Base-by-base conservation (phyloP, 2,329 filamentous ascomycete species). In the Coniochaeta hoffmannii region DNA sequence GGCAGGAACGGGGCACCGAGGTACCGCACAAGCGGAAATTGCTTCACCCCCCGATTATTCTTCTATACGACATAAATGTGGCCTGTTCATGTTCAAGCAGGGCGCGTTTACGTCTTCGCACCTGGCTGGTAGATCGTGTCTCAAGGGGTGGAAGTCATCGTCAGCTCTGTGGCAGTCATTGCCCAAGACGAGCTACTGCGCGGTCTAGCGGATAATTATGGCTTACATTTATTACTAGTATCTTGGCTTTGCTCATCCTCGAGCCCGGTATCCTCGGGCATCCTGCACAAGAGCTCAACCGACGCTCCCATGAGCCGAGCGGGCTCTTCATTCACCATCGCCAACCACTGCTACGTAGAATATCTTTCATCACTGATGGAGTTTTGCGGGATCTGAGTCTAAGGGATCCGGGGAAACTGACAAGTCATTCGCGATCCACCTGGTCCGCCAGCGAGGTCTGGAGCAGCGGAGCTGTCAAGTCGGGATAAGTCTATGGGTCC, bases 21-120 rank as follows among this genome's bases (percentile, higher is more conserved):
- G 49, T 51, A 51, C 49, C 41, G 41, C 41, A 46, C 41, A 46
- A 46, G 41, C 41, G 41, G 41, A 46, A 5, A 46, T 46, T 15
- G 12, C 11, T 46, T 19, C 15, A 11, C 5, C 15, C 15, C 5
- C 8, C 15, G 7, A 12, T 28, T 46, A 46, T 46, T n/a, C 41
- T 28, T 28, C 22, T 46, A 46, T 28, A n/a, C 41, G 41, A n/a
- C 2, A 26, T n/a, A 28, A 6, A 26, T 12, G 15, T 11, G 22
- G 10, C 22, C 19, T 41, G 11, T 9, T 46, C 22, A 41, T 41
- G 36, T 41, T 46, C 41, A 46, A n/a, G 24, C 41, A 46, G 24
- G 8, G 24, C 2, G 12, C n/a, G n/a, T n/a, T n/a, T n/a, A n/a
- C n/a, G n/a, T n/a, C n/a, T n/a, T n/a, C n/a, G n/a, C n/a, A n/a